A percentile compares a stretch with the other conserved stretches of the same genome.
Conservation (phyloP, 2,329 filamentous ascomycete genomes). For the Claviceps pazoutovae region DNA sequence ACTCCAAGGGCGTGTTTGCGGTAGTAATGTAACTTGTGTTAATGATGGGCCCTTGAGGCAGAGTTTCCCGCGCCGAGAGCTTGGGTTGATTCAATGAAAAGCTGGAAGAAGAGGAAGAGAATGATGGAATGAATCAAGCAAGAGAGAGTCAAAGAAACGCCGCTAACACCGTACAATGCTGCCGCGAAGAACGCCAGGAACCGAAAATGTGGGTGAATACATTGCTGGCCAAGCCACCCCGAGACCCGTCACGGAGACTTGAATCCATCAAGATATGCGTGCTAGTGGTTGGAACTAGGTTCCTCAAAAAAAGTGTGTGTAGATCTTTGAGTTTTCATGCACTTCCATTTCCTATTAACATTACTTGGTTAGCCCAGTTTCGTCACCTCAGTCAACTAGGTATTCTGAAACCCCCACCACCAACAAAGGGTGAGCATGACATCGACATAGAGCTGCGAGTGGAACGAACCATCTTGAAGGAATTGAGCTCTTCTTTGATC, state of each 20-base stretch:
- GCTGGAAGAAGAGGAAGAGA: constrained; percentile 8
- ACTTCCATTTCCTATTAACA: constrained; percentile 87
- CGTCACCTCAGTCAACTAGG: not conserved
- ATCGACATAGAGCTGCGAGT: not conserved
- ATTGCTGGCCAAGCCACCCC: constrained; percentile 22
- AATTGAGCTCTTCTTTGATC: constrained; percentile 98
- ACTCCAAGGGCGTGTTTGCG: constrained; percentile 4
- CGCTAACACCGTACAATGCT: constrained; percentile 45
- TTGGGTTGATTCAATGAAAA: not conserved
- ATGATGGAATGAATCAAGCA: not conserved
- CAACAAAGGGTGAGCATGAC: not conserved
- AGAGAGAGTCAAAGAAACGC: constrained; percentile 23
- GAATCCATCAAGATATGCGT: constrained; percentile 14
- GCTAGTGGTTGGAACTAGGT: constrained; percentile 9
- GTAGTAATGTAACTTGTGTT: constrained; percentile 23
- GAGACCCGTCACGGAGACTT: constrained; percentile 14
- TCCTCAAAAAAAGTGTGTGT: constrained; percentile 97
- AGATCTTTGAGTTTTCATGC: constrained; percentile 95
- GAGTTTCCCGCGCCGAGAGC: constrained; percentile 20
- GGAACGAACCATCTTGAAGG: constrained; percentile 70
- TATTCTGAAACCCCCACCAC: not conserved
- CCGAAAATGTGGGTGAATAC: constrained; percentile 37
- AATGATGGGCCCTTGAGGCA: constrained; percentile 19
- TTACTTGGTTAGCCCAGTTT: not conserved
- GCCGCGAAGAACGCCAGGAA: constrained; percentile 37